phyloP scores from a whole-genome alignment of 1,139 yeast species.

The Spathaspora sp. region DNA sequence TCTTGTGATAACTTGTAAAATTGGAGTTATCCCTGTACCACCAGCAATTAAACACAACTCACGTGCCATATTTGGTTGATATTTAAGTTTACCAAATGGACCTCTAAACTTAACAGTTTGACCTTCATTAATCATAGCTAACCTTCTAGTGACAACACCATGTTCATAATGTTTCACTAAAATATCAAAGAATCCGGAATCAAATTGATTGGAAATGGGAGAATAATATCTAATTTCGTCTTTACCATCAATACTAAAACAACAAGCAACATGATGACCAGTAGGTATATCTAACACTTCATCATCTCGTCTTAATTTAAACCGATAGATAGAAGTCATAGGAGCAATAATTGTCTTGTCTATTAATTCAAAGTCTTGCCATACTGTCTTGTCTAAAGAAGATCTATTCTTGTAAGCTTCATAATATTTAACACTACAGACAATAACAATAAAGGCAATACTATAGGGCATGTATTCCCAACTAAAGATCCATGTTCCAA shows the following conservation, averaged over 20 bases:
- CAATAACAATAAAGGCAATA: slow-evolving; percentile 43
- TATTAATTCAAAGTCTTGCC: slow-evolving; percentile 65
- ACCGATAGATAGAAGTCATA: slow-evolving; percentile 71
- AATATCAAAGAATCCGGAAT: slow-evolving; percentile 71
- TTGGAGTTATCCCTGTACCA: slow-evolving; percentile 81
- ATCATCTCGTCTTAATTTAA: slow-evolving; percentile 57
- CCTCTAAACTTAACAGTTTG: slow-evolving; percentile 71
- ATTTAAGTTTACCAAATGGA: slow-evolving; percentile 71
- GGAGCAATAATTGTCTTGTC: slow-evolving; percentile 71
- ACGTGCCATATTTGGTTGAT: slow-evolving; percentile 57
- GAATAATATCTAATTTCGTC: slow-evolving; percentile 70
- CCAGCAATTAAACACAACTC: slow-evolving; percentile 75
- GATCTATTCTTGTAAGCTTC: slow-evolving; percentile 49
- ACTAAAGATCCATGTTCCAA: slow-evolving; percentile 60
- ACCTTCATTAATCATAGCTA: slow-evolving; percentile 64
- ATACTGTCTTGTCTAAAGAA: slow-evolving; percentile 50
- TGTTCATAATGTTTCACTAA: slow-evolving; percentile 70
- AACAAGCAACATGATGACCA: slow-evolving; percentile 74
- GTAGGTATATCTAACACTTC: slow-evolving; percentile 67
- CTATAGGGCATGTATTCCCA: slow-evolving; percentile 51
- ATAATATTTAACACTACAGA: slow-evolving; percentile 46
- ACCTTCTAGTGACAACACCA: slow-evolving; percentile 63
- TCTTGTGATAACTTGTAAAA: slow-evolving; percentile 63
- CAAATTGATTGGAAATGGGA: slow-evolving; percentile 70
- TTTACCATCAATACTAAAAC: slow-evolving; percentile 53